A percentile compares a stretch with the other conserved stretches of the same genome.
Evolutionary conservation across 352 stramenopile species (phyloP).

Genomic region (Phytopythium mirpurense): DNA sequence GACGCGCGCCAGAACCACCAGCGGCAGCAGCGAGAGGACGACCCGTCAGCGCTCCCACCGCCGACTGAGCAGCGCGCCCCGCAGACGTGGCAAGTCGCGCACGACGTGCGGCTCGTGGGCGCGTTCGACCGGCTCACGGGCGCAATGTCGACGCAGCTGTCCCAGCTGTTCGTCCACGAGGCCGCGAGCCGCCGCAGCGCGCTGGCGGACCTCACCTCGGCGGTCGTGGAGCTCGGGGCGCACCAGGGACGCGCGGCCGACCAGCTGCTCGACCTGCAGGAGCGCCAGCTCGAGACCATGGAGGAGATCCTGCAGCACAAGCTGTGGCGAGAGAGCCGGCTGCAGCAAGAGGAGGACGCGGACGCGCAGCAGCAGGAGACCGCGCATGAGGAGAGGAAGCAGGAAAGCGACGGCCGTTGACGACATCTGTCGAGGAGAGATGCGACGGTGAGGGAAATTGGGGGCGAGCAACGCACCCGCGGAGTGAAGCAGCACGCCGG

Average conservation of each 20-base stretch:
- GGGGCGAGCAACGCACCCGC: too few species aligned
- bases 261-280: conserved; percentile 54
- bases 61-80: conserved; percentile 7
- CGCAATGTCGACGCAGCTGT: conserved; percentile 49
- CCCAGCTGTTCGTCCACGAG: conserved; percentile 27
- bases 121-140: conserved; percentile 62
- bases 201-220: conserved; percentile 33
- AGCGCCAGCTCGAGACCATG: conserved; percentile 65
- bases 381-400: conserved; percentile 3
- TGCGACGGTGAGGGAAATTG: too few species aligned
- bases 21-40: too few species aligned
- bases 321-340: conserved; percentile 23
- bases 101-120: conserved; percentile 52
- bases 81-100: conserved; percentile 40
- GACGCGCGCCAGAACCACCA: conserved; percentile 7
- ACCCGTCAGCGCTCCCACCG: too few species aligned
- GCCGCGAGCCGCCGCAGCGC: conserved; percentile 16
- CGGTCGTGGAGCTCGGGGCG: conserved; percentile 47
- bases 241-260: conserved; percentile 39
- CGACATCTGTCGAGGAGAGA: too few species aligned
- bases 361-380: background rate
- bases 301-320: conserved; percentile 52
- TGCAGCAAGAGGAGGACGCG: conserved; percentile 3
- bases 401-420: background rate
- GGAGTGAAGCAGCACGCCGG: too few species aligned